phyloP scores from a whole-genome alignment of 2,329 filamentous ascomycete genomes.

The Hymenoscyphus scutula region DNA sequence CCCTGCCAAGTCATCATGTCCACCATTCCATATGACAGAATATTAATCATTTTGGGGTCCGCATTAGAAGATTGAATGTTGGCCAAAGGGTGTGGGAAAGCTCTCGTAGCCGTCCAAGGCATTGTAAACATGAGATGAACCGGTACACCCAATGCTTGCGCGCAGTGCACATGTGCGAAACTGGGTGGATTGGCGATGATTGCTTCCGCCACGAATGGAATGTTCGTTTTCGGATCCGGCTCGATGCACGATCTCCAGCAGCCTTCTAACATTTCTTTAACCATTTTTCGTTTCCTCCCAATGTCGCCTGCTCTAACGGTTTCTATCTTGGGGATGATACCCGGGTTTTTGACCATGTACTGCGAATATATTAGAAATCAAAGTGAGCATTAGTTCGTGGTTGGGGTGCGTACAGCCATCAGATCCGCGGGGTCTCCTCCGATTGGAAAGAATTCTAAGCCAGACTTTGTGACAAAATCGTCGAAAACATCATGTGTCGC shows the following conservation, averaged over 20 bases:
- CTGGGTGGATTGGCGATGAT: slow-evolving; percentile 32
- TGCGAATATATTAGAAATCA: not conserved
- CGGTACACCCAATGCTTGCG: slow-evolving; percentile 57
- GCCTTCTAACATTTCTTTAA: slow-evolving; percentile 72
- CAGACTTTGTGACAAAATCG: slow-evolving; percentile 63
- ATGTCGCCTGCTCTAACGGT: slow-evolving; percentile 73
- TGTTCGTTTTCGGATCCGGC: slow-evolving; percentile 28
- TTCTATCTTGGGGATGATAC: slow-evolving; percentile 75
- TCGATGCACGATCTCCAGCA: slow-evolving; percentile 85
- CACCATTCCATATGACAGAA: slow-evolving; percentile 46
- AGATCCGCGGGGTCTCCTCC: slow-evolving; percentile 39
- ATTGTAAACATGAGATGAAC: slow-evolving; percentile 70
- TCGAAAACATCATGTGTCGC: slow-evolving; percentile 68
- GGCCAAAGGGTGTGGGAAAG: slow-evolving; percentile 42
- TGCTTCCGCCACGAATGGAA: slow-evolving; percentile 31
- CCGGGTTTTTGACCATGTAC: slow-evolving; percentile 86
- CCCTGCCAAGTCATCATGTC: slow-evolving; percentile 51
- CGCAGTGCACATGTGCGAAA: slow-evolving; percentile 53
- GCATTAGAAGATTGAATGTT: slow-evolving; percentile 42
- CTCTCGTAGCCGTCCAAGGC: slow-evolving; percentile 43
- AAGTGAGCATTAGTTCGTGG: no score
- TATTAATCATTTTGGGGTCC: slow-evolving; percentile 41
- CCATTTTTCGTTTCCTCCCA: slow-evolving; percentile 65
- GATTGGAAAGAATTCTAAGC: slow-evolving; percentile 70
- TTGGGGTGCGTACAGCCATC: slow-evolving; percentile 12